Evolutionary conservation across 108 stramenopile genomes (phyloP).

Genomic region (Nitzschia palea): DNA sequence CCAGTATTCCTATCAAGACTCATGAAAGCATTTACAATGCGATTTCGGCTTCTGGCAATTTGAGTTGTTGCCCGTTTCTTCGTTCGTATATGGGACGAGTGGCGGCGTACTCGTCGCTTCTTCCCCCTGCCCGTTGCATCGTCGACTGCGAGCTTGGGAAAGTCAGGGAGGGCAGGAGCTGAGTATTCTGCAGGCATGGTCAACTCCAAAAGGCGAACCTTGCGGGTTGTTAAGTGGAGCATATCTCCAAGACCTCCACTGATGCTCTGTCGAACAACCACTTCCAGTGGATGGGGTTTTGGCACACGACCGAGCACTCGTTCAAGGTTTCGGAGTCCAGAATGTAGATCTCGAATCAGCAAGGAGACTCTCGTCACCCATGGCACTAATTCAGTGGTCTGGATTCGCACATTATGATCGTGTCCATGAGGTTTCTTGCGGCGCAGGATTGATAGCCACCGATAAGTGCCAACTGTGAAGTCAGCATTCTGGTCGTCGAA

Average conservation of each 20-base stretch:
- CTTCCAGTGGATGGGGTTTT: constrained; percentile 1
- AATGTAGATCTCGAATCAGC: constrained; percentile 18
- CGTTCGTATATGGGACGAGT: neutral
- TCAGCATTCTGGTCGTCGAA: constrained; percentile 8
- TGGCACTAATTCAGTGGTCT: constrained; percentile 4
- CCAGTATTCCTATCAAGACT: constrained; percentile 21
- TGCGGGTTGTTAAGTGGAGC: neutral
- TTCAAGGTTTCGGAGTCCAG: constrained; percentile 10
- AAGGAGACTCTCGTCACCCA: constrained; percentile 6
- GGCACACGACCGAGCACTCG: neutral
- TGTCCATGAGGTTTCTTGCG: constrained; percentile 19
- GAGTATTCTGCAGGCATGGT: constrained; percentile 6
- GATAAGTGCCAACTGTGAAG: constrained; percentile 23
- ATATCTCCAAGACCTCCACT: constrained; percentile 5
- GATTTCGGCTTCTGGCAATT: constrained; percentile 38
- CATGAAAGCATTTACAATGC: constrained; percentile 39
- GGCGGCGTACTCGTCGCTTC: constrained; percentile 8
- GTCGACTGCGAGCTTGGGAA: constrained; percentile 7
- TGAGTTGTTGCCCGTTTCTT: constrained; percentile 4
- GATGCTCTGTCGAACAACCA: too few relatives aligned
- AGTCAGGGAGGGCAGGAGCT: constrained; percentile 14
- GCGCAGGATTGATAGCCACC: constrained; percentile 18
- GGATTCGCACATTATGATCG: neutral
- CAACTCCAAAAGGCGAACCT: constrained; percentile 2
- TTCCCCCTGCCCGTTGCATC: neutral